A percentile compares a stretch with the other conserved stretches of the same genome.
Evolutionary conservation across 2,329 filamentous ascomycete genomes (phyloP).

Genomic region (Arthrobotrys conoides): DNA sequence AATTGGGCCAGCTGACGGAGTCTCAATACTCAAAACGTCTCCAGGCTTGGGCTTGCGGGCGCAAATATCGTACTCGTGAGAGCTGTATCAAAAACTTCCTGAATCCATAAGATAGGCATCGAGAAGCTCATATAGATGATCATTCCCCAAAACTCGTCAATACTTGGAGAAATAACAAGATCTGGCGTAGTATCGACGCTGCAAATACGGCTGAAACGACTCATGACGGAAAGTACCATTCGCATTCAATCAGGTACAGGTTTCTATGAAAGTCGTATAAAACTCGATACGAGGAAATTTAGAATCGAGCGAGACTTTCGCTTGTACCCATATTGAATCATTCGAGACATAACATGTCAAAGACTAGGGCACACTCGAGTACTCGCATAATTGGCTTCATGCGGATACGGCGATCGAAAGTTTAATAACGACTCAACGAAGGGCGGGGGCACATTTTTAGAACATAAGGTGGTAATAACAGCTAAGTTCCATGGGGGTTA

Average conservation of each 20-base stretch:
- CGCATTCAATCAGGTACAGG: no score
- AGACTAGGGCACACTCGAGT: background rate
- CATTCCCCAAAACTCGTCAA: constrained; percentile 29
- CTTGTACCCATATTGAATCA: constrained; percentile 19
- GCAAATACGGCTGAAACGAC: constrained; percentile 36
- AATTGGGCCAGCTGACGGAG: no score
- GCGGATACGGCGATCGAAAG: constrained; percentile 34
- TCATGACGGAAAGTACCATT: background rate
- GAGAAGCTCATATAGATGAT: constrained; percentile 23
- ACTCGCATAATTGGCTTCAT: constrained; percentile 9
- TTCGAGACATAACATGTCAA: background rate
- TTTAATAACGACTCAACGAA: background rate
- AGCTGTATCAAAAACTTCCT: no score
- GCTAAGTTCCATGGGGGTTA: background rate
- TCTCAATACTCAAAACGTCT: no score
- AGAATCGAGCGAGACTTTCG: constrained; percentile 14
- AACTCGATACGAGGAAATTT: background rate
- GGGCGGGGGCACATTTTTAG: constrained; percentile 17
- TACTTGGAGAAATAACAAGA: constrained; percentile 21
- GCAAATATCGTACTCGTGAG: no score
- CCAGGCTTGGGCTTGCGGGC: no score
- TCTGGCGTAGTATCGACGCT: background rate
- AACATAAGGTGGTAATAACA: background rate
- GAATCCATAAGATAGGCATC: background rate
- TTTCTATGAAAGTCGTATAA: background rate